phyloP scores from a whole-genome alignment of 1,284 basidiomycete species.

The Mycena citricolor region DNA sequence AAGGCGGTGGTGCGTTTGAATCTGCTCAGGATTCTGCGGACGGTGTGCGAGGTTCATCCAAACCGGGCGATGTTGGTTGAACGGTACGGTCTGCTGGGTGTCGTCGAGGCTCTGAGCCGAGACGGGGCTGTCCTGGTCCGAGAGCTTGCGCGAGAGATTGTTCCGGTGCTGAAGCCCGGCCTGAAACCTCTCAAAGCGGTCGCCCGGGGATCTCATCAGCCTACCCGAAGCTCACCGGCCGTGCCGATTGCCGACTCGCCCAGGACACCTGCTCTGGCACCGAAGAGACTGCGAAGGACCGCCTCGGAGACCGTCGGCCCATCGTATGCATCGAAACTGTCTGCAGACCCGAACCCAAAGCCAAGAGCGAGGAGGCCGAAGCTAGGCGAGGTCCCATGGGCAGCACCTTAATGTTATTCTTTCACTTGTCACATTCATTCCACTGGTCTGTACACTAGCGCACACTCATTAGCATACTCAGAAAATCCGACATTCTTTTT shows the following conservation, averaged over 20 bases:
- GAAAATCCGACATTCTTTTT: too few species aligned
- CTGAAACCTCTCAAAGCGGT: conserved; percentile 48
- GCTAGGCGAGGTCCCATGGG: conserved; percentile 55
- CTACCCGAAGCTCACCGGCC: conserved; percentile 17
- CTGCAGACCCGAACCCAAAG: conserved; percentile 17
- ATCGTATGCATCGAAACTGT: conserved; percentile 25
- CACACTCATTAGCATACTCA: too few species aligned
- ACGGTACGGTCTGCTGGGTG: conserved; percentile 73
- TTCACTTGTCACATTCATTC: conserved; percentile 17
- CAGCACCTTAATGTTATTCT: conserved; percentile 5
- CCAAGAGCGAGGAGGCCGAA: conserved; percentile 39
- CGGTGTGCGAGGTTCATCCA: conserved; percentile 87
- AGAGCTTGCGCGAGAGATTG: conserved; percentile 81
- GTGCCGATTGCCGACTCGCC: conserved; percentile 29
- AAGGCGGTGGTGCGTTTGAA: conserved; percentile 91
- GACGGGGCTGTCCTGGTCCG: conserved; percentile 90
- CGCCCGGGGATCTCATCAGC: conserved; percentile 33
- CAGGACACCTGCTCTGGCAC: conserved; percentile 47
- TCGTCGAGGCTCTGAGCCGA: conserved; percentile 76
- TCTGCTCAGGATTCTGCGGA: conserved; percentile 81
- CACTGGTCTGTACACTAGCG: conserved; percentile 21
- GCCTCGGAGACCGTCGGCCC: conserved; percentile 64
- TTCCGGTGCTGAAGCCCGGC: conserved; percentile 69
- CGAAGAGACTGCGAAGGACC: conserved; percentile 63
- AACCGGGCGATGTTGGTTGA: conserved; percentile 81